Evolutionary conservation across 2,329 filamentous ascomycete species (phyloP), one percentile per base, ranked within the genome.

Genomic region (Oidium heveae): DNA sequence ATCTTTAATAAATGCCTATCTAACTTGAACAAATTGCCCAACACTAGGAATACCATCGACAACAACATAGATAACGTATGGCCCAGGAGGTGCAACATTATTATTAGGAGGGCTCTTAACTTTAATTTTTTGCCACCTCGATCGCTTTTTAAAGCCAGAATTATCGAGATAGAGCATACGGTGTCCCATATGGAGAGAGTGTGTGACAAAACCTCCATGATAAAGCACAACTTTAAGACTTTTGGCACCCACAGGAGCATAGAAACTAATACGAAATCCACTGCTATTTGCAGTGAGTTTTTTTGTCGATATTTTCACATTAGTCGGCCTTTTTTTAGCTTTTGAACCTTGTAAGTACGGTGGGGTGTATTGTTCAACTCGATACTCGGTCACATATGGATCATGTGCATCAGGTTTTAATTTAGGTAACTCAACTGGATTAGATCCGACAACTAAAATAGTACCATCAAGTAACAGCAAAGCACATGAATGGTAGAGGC

Each of bases 401-500:
- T 73, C 64, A 54, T 68, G 60, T 0, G 67, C 64, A 54, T 68
- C 65, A 9, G 72, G 59, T 15, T 65, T 61, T 12, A 76, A 68
- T 36, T 75, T 64, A 16, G 75, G 75, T 69, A 74, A 72, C 60
- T 79, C 71, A 32, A 77, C 72, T 1, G 77, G 77, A 63, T 79
- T 79, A 54, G 74, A 77, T 34, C 77, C 76, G 22, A 75, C 70
- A 55, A 80, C 67, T 63, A 80, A 68, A 8, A 80, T 64, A 0
- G 74, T 79, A 24, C 76, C 77, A 61, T 80, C 76, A 7, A 76
- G 69, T 4, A 80, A 67, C 7, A 80, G 68, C 13, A 80, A 66
- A 9, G 75, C 72, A 28, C 79, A 74, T 13, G 74, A 76, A 63
- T 81, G 77, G 65, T 80, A 80, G 37, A 80, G 67, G 57, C 75